Evolutionary conservation across 2,329 filamentous ascomycete genomes (phyloP).

Genomic region (Cadophora sp.): DNA sequence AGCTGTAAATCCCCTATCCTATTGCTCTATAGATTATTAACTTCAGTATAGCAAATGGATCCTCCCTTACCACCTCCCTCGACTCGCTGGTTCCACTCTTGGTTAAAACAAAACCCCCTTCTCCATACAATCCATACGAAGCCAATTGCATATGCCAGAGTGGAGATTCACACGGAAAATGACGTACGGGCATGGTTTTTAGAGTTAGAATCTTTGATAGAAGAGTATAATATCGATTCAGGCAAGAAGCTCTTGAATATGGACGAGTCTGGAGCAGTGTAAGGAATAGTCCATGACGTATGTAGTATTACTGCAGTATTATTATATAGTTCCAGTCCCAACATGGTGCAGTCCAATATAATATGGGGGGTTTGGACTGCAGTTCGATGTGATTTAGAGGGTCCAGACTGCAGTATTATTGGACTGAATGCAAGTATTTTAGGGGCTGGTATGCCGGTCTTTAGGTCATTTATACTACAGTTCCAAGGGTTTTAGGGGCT

Average conservation of each 20-base stretch:
- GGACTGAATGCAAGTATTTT: no score
- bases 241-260: slow-evolving; percentile 15
- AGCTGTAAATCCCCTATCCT: not conserved
- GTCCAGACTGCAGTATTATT: no score
- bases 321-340: no score
- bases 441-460: no score
- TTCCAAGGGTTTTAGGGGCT: no score
- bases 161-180: not conserved
- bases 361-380: no score
- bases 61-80: not conserved
- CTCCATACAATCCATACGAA: slow-evolving; percentile 14
- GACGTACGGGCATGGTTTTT: not conserved
- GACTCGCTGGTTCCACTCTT: not conserved
- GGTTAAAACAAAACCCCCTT: not conserved
- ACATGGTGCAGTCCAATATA: no score
- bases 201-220: not conserved
- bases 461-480: no score
- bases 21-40: not conserved
- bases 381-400: no score
- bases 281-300: no score
- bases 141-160: slow-evolving; percentile 2
- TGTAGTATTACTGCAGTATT: no score
- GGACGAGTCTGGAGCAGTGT: slow-evolving; percentile 9
- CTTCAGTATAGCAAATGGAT: not conserved
- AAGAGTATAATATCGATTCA: not conserved